Evolutionary conservation across 495 filamentous ascomycete genomes (phyloP).

Genomic region (Penicillium mononematosum): DNA sequence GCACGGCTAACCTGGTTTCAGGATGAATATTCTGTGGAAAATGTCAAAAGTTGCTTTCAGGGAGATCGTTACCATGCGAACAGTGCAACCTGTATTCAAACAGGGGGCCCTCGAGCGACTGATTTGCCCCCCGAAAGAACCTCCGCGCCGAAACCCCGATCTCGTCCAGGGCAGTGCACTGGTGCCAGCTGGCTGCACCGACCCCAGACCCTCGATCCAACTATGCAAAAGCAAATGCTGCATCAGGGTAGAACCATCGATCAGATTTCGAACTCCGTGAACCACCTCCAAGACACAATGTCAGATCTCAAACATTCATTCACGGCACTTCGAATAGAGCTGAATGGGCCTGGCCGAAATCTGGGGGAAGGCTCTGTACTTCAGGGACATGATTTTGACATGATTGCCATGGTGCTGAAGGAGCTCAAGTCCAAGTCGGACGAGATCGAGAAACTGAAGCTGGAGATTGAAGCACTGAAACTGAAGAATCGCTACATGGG

Average conservation of each 20-base stretch:
- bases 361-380: conserved; percentile 16
- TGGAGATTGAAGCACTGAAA: conserved; percentile 48
- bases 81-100: conserved; percentile 41
- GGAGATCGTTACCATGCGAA: conserved; percentile 49
- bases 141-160: conserved; percentile 20
- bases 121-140: conserved; percentile 29
- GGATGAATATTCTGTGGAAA: conserved; percentile 48
- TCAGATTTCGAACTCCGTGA: conserved; percentile 47
- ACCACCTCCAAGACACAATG: conserved; percentile 48
- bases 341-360: conserved; percentile 35
- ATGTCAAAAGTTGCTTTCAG: conserved; percentile 46
- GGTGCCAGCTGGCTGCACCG: conserved; percentile 27
- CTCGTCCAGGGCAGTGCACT: conserved; percentile 29
- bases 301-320: conserved; percentile 46
- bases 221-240: conserved; percentile 41
- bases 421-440: conserved; percentile 47
- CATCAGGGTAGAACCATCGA: conserved; percentile 45
- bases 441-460: conserved; percentile 46
- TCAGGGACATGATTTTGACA: conserved; percentile 33
- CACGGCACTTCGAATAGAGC: conserved; percentile 43
- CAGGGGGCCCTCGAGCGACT: conserved; percentile 37
- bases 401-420: conserved; percentile 46
- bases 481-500: conserved; percentile 42
- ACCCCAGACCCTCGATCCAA: conserved; percentile 22
- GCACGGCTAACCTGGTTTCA: conserved; percentile 19